These are phyloP conservation scores for Hypsizygus marmoreus DNA, from an alignment of 768 basidiomycete genomes.

Conservation along the genomic window DNA sequence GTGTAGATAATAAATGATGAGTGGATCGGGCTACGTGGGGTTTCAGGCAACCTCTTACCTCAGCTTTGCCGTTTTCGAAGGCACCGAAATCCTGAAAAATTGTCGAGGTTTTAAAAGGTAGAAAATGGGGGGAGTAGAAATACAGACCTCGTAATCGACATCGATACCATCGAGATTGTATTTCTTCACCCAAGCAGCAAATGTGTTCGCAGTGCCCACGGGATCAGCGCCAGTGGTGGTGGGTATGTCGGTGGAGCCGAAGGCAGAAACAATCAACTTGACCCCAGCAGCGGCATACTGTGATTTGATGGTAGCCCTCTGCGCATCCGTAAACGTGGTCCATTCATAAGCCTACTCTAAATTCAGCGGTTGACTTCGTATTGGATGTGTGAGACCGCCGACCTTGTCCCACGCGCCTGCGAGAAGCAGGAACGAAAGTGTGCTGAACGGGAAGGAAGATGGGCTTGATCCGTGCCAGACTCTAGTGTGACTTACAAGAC, in stretches of 20 bases:
- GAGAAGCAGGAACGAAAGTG: slow-evolving; percentile 55
- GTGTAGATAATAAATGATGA: neutral
- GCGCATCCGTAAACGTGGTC: slow-evolving; percentile 43
- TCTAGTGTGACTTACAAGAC: slow-evolving; percentile 48
- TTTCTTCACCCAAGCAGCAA: slow-evolving; percentile 66
- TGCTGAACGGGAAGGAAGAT: slow-evolving; percentile 25
- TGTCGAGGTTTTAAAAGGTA: slow-evolving; percentile 1
- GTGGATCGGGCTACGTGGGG: too few relatives aligned
- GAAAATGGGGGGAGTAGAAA: neutral
- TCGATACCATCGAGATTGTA: slow-evolving; percentile 70
- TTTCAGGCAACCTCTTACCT: slow-evolving; percentile 33
- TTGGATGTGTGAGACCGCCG: neutral
- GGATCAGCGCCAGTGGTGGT: slow-evolving; percentile 64
- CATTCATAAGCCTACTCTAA: slow-evolving; percentile 48
- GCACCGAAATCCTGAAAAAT: slow-evolving; percentile 58
- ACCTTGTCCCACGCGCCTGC: slow-evolving; percentile 62
- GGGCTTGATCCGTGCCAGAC: neutral
- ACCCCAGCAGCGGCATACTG: slow-evolving; percentile 60
- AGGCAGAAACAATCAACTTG: slow-evolving; percentile 64
- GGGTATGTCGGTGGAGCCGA: slow-evolving; percentile 59
- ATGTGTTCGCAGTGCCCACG: slow-evolving; percentile 56
- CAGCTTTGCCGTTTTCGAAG: slow-evolving; percentile 54
- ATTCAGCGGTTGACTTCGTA: neutral
- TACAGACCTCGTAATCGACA: slow-evolving; percentile 65
- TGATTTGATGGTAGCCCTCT: slow-evolving; percentile 53